These are phyloP conservation scores for Bruguiera hainesii DNA, from an alignment of 441 rosid genomes.

Conservation along the genomic window DNA sequence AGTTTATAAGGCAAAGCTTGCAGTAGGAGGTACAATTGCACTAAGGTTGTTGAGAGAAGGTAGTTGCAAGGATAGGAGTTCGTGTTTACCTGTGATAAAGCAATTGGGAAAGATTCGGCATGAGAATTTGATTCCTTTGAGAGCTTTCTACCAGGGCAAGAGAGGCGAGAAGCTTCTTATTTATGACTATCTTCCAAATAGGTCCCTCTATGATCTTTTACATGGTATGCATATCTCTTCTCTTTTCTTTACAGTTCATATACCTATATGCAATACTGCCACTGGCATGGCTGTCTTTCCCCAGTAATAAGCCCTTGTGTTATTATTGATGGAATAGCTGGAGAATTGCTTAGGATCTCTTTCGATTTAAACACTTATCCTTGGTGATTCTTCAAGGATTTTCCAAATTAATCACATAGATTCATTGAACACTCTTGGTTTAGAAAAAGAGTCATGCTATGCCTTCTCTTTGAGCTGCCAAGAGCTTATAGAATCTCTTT, in stretches of 20 bases:
- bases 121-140: constrained; percentile 80
- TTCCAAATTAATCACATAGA: neutral
- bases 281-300: neutral
- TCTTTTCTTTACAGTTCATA: constrained; percentile 4
- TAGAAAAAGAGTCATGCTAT: too few relatives aligned
- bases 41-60: constrained; percentile 89
- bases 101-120: constrained; percentile 78
- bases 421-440: too few relatives aligned
- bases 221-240: constrained; percentile 50
- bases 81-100: constrained; percentile 67
- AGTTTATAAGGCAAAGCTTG: constrained; percentile 91
- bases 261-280: neutral
- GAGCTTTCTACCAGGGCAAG: constrained; percentile 95
- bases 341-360: neutral
- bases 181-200: constrained; percentile 81
- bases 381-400: neutral
- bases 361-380: neutral
- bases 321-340: neutral
- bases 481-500: too few relatives aligned
- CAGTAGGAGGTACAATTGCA: constrained; percentile 88
- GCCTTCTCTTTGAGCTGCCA: too few relatives aligned
- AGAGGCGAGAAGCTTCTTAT: constrained; percentile 96
- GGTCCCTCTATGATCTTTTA: constrained; percentile 70
- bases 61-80: constrained; percentile 73
- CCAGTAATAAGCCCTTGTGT: neutral